Evolutionary conservation across 1,139 yeast species (phyloP), one percentile per base, ranked within the genome.

Genomic region (Hemisphaericaspora subhashii): DNA sequence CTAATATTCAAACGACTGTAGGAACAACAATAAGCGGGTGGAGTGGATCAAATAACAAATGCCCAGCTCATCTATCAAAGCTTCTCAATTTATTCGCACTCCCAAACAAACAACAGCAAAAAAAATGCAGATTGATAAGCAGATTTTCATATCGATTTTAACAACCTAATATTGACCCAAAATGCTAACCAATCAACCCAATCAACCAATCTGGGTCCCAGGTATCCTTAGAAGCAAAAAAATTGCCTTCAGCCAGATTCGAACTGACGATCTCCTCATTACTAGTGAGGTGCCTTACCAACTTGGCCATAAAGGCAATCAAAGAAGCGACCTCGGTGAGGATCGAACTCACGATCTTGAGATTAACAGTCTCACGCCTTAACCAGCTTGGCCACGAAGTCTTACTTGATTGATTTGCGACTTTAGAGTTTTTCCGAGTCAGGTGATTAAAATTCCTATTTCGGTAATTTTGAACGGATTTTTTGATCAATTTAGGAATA

Each of bases 271-370:
- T 81, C 87, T 81, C 84, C 79, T 80, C 87, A 81, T 81, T 82
- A 81, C 86, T 81, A 82, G 88, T 81, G 87, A 80, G 79, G 84
- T 83, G 86, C 86, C 87, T 81, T 81, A 81, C 87, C 87, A 81
- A 80, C 87, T 82, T 81, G 87, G 87, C 83, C 84, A 79, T 77
- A 76, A 57, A 59, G 65, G 66, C 66, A 42, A 48, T 41, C 47
- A 48, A 45, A 37, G 23, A 40, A 35, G 31, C 63, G 64, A 58
- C 62, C 62, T 50, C 63, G 63, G 63, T 56, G 63, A 59, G 63
- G 67, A 45, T 63, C 64, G 68, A 63, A 63, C 68, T 63, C 67
- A 60, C 68, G 67, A 62, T 62, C 68, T 63, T 58, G 60, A 54
- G 68, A 63, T 63, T 64, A 64, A 62, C 68, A 64, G 68, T 63